phyloP scores from a whole-genome alignment of 495 filamentous ascomycete species.

The Podospora didyma region DNA sequence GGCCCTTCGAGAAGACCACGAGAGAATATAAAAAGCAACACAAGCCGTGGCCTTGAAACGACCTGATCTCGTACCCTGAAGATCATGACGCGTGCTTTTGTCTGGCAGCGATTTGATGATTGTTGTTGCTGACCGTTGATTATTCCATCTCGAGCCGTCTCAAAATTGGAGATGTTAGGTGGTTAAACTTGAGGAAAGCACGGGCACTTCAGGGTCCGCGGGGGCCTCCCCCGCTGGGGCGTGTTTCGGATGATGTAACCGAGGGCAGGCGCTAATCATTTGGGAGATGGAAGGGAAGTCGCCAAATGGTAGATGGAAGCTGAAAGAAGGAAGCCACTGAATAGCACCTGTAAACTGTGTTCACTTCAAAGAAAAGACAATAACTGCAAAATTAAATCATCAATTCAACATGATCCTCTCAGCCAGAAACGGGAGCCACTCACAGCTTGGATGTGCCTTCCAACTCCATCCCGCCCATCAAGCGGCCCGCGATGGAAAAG shows the following conservation, averaged over 20 bases:
- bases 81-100: slow-evolving; percentile 6
- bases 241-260: slow-evolving; percentile 17
- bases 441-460: not conserved
- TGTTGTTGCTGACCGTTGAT: not conserved
- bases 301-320: no score
- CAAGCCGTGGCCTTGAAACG: slow-evolving; percentile 11
- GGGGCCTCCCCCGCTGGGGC: not conserved
- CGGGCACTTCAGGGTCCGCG: not conserved
- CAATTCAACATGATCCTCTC: not conserved
- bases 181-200: not conserved
- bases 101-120: not conserved
- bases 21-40: slow-evolving; percentile 12
- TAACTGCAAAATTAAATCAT: not conserved
- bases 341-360: no score
- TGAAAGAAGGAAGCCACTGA: no score
- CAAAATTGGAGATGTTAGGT: not conserved
- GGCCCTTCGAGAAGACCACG: slow-evolving; percentile 4
- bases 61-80: slow-evolving; percentile 9
- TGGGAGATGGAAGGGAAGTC: not conserved
- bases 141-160: not conserved
- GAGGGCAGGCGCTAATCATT: not conserved
- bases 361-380: not conserved
- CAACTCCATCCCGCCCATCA: not conserved
- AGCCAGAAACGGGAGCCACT: not conserved
- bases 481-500: not conserved